These are phyloP conservation scores for Huntiella moniliformis DNA, from an alignment of 2,329 filamentous ascomycete genomes.

Conservation along the genomic window DNA sequence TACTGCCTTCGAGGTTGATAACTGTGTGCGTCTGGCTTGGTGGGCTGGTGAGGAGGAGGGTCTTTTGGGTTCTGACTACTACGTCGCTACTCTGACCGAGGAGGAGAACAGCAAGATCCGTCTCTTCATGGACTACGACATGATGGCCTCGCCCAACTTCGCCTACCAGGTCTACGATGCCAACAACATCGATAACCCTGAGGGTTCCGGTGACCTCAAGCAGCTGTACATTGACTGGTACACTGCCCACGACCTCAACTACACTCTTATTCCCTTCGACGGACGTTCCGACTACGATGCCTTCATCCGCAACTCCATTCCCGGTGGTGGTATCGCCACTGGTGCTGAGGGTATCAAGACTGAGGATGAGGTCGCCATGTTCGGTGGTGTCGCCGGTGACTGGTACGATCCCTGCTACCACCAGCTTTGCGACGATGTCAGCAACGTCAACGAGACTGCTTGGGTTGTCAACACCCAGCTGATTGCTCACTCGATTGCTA, in stretches of 20 bases:
- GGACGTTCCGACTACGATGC: conserved; percentile 65
- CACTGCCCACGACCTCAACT: conserved; percentile 39
- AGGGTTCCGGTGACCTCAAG: conserved; percentile 50
- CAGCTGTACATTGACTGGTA: conserved; percentile 52
- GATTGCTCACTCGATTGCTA: conserved; percentile 49
- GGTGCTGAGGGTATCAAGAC: conserved; percentile 65
- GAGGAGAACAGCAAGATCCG: conserved; percentile 45
- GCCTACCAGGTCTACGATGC: conserved; percentile 54
- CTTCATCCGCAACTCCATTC: conserved; percentile 55
- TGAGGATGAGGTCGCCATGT: conserved; percentile 40
- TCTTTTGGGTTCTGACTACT: conserved; percentile 43
- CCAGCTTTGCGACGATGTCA: conserved; percentile 39
- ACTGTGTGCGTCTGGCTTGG: conserved; percentile 49
- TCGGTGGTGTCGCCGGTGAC: conserved; percentile 49
- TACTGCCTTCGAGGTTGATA: conserved; percentile 37
- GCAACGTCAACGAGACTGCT: conserved; percentile 38
- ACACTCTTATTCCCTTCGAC: conserved; percentile 56
- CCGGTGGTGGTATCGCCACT: conserved; percentile 57
- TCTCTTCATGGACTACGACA: conserved; percentile 52
- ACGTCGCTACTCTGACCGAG: conserved; percentile 32
- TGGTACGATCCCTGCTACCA: conserved; percentile 44
- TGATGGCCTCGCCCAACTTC: conserved; percentile 48
- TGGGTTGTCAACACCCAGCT: conserved; percentile 45
- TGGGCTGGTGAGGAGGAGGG: conserved; percentile 51
- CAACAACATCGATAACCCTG: conserved; percentile 50